Base-by-base conservation (phyloP, 148 eudicot genomes). In the Bassia scoparia region DNA sequence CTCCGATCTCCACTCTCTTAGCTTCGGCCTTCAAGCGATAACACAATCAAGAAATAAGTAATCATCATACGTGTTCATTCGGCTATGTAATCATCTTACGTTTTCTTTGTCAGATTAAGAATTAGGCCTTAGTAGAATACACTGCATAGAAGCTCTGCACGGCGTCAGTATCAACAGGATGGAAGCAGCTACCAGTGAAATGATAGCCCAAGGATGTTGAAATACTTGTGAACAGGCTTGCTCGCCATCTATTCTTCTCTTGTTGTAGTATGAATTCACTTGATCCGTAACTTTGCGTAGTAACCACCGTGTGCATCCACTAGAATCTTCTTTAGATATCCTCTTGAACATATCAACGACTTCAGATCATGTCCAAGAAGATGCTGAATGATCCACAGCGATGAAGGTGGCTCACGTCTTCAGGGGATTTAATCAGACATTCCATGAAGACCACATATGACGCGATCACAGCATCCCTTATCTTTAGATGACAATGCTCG, bases 311-410 rank as follows among this genome's bases (percentile, higher is more conserved):
- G 72, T 5, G 84, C 76, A 76, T 90, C 92, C 59, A 88, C 87
- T 24, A 86, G 79, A 48, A 85, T 89, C 69, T 86, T n/a, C 96
- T 61, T 83, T 87, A 58, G 90, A 88, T 0, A 88, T 76, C 5
- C 79, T 79, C 60, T 88, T 86, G 71, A 90, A 84, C 48, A 86
- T 82, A 27, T 90, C 87, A 0, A 89, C 89, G 4, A 88, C 96
- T 53, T 88, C 86, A 6, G 65, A 27, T 90, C 95, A 60, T 80
- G 79, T 30, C 89, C 92, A 6, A 86, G 81, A 83, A 87, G 78
- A 50, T 90, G 89, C 82, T 90, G 87, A 41, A 90, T 75, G 10
- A 90, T 90, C 88, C 87, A n/a, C n/a, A n/a, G n/a, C n/a, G n/a
- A n/a, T n/a, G n/a, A n/a, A n/a, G n/a, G n/a, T n/a, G n/a, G n/a